Conservation (phyloP, 768 basidiomycete species). For the Kwoniella bestiolae region DNA sequence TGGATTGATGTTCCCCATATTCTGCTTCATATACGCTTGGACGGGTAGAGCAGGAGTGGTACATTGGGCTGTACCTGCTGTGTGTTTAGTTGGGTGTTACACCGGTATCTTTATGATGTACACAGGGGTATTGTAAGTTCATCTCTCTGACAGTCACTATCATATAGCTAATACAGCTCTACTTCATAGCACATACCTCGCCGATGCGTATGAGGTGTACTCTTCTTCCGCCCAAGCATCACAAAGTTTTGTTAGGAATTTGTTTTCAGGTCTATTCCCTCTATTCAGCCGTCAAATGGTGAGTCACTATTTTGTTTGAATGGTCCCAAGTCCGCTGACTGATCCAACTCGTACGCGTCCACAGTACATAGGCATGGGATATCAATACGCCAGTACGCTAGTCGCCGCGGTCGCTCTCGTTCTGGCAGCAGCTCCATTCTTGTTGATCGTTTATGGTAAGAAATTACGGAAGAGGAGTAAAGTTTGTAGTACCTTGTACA, state of each 20-base stretch:
- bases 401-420: slow-evolving; percentile 46
- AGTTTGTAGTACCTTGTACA: slow-evolving; percentile 44
- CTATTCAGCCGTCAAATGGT: slow-evolving; percentile 48
- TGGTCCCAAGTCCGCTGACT: background rate
- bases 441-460: slow-evolving; percentile 49
- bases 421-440: slow-evolving; percentile 40
- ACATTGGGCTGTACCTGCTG: slow-evolving; percentile 42
- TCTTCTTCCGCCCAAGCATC: slow-evolving; percentile 54
- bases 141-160: background rate
- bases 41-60: slow-evolving; percentile 36
- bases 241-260: slow-evolving; percentile 44
- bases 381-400: slow-evolving; percentile 48
- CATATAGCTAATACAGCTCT: background rate
- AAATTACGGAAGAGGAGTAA: slow-evolving; percentile 46
- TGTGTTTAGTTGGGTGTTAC: slow-evolving; percentile 39
- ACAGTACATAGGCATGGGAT: slow-evolving; percentile 40
- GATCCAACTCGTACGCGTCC: background rate
- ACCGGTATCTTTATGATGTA: slow-evolving; percentile 52
- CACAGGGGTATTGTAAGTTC: slow-evolving; percentile 47
- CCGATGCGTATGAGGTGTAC: slow-evolving; percentile 54
- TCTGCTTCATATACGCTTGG: slow-evolving; percentile 46
- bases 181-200: slow-evolving; percentile 42
- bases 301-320: slow-evolving; percentile 12
- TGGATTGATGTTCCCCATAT: slow-evolving; percentile 50
- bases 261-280: slow-evolving; percentile 43